Evolutionary conservation across 352 stramenopile genomes (phyloP).

Genomic region (Salisapilia sapeloensis): DNA sequence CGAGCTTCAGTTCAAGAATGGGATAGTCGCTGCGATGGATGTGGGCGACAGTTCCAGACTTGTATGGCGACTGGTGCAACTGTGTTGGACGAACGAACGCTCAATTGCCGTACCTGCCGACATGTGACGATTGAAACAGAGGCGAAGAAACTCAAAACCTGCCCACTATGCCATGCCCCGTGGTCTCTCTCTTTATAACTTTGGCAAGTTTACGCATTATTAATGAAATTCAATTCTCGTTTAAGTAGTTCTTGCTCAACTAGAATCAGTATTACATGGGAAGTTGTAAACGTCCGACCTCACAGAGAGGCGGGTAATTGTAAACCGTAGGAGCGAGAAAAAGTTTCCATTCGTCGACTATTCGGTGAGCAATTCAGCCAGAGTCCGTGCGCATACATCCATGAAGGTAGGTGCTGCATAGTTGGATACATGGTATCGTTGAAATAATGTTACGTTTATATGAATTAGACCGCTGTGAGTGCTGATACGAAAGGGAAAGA

Average conservation of each 20-base stretch:
- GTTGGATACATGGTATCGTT: not conserved
- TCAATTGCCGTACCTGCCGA: slow-evolving; percentile 75
- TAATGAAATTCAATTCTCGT: not conserved
- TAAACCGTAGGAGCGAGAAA: slow-evolving; percentile 10
- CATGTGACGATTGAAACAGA: slow-evolving; percentile 79
- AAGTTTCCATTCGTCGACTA: too few relatives aligned
- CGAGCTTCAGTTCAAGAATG: slow-evolving; percentile 73
- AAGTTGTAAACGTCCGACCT: not conserved
- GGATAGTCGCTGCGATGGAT: slow-evolving; percentile 68
- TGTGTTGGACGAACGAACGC: slow-evolving; percentile 55
- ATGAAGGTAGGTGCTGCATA: not conserved
- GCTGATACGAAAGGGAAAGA: slow-evolving; percentile 4
- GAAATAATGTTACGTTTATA: not conserved
- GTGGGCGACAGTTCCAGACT: slow-evolving; percentile 46
- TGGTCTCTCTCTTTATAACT: slow-evolving; percentile 6
- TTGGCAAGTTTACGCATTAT: not conserved
- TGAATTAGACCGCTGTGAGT: not conserved
- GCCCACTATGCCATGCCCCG: slow-evolving; percentile 76
- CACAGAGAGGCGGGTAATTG: not conserved
- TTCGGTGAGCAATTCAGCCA: slow-evolving; percentile 3
- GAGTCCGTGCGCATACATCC: not conserved
- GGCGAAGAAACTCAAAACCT: slow-evolving; percentile 63
- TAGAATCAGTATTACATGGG: not conserved
- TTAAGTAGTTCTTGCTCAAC: slow-evolving; percentile 2
- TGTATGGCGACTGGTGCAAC: slow-evolving; percentile 66